These are phyloP conservation scores for Bryum argenteum DNA, from an alignment of 225 moss, liverwort and hornwort species.

Conservation along the genomic window DNA sequence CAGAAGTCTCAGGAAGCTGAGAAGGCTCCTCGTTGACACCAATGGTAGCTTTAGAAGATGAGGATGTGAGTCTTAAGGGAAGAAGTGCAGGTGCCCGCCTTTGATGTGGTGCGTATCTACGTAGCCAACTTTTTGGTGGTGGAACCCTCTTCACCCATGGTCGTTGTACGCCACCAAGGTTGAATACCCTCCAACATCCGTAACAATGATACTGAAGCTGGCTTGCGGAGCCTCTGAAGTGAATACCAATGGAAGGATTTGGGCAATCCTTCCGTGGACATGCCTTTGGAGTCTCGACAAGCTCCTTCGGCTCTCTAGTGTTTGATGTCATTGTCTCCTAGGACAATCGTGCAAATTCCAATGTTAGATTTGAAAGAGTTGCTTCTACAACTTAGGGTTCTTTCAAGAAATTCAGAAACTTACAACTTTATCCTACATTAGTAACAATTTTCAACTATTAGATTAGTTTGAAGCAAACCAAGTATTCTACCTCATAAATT, in stretches of 20 bases:
- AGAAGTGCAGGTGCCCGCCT: not conserved
- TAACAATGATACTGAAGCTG: constrained; percentile 5
- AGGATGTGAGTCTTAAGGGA: no score
- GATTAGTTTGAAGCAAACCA: no score
- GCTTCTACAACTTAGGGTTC: no score
- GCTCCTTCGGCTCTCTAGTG: not conserved
- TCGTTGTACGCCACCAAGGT: not conserved
- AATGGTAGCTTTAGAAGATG: no score
- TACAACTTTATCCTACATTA: no score
- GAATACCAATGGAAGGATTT: not conserved
- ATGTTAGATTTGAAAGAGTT: no score
- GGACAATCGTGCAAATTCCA: no score
- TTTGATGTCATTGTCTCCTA: not conserved
- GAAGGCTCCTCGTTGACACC: no score
- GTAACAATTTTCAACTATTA: no score
- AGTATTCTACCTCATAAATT: no score
- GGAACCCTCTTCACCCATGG: not conserved
- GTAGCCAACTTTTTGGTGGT: not conserved
- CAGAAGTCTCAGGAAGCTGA: no score
- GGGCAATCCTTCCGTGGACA: constrained; percentile 5
- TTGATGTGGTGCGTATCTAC: not conserved
- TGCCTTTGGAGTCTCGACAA: not conserved
- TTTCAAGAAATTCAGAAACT: no score
- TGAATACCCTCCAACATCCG: constrained; percentile 14
- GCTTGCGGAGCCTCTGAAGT: not conserved